These are phyloP conservation scores for Apiotrichum sp. DNA, from an alignment of 1,284 basidiomycete species.

Conservation along the genomic window DNA sequence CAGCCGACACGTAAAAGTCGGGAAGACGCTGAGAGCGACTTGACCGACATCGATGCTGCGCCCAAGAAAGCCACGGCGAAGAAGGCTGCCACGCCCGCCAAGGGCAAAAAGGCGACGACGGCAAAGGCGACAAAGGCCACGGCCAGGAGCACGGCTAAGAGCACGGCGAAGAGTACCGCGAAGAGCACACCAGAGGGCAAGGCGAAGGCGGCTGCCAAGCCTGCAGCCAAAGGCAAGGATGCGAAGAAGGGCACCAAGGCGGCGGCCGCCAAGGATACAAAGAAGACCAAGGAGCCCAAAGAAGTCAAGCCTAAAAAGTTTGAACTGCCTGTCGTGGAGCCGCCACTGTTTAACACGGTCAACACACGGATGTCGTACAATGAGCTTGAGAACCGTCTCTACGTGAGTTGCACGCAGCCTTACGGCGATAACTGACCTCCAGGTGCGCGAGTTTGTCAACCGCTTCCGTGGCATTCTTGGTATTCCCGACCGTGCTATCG, in stretches of 20 bases:
- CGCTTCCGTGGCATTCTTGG: conserved; percentile 30
- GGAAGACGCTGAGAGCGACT: conserved; percentile 7
- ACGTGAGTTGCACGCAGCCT: conserved; percentile 19
- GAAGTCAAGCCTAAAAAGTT: conserved; percentile 9
- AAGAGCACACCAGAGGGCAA: background rate
- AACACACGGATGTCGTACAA: conserved; percentile 25
- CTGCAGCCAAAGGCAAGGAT: conserved; percentile 1
- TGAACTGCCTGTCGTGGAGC: conserved; percentile 13
- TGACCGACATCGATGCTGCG: conserved; percentile 13
- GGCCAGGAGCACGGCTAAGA: background rate
- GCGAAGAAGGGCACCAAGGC: conserved; percentile 9
- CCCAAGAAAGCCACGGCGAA: background rate
- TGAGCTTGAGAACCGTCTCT: conserved; percentile 34
- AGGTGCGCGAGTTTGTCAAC: conserved; percentile 38
- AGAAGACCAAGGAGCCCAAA: conserved; percentile 8
- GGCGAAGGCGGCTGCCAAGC: background rate
- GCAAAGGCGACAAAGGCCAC: conserved; percentile 8
- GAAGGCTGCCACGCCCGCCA: too few species aligned
- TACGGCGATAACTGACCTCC: background rate
- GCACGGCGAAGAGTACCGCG: background rate
- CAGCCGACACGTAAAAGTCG: background rate
- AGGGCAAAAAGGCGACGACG: conserved; percentile 1
- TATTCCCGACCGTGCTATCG: conserved; percentile 32
- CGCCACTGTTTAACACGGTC: conserved; percentile 29
- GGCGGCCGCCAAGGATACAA: conserved; percentile 5